Base-by-base conservation (phyloP, 2,329 filamentous ascomycete genomes). In the Pseudogymnoascus sp. region DNA sequence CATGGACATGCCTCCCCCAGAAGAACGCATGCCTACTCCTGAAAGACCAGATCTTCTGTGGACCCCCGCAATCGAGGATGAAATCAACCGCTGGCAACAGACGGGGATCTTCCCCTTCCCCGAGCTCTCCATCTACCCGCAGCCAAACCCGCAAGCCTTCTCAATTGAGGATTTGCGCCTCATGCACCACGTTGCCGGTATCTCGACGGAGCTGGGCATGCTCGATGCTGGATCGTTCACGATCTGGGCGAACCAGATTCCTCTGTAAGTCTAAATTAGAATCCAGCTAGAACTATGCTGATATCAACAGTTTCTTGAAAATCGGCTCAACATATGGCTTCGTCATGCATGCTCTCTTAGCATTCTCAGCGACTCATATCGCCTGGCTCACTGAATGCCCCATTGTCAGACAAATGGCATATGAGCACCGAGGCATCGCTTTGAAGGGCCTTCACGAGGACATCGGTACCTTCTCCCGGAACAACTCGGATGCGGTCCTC, bases 281-380 rank as follows among this genome's bases (percentile, higher is more conserved):
- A 45, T n/a, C 62, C 39, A 62, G 60, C 52, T 60, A 62, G 52
- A 62, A 60, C 52, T 25, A 60, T 14, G 12, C 66, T 66, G 62
- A 71, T 74, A 63, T 78, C 72, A 67, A 64, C 71, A 92, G 89
- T 59, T 91, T 94, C 70, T 82, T 99, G 66, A 86, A 87, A 68
- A 89, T 96, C 71, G 91, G 91, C 62, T 83, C 91, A 59, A 87
- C 86, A 16, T 87, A 92, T 73, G 82, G 86, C 61, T 97, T 94
- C 76, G 92, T 97, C 68, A 96, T 97, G 92, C 90, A 95, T 75
- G 88, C 93, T 12, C 82, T 97, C 69, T 82, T 97, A 61, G 91
- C 92, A 5, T 90, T 97, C 71, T 96, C 94, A n/a, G 93, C 94
- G 61, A 93, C 91, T 71, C 92, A 97, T 76, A 84, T 99, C 66